A percentile compares a stretch with the other conserved stretches of the same genome.
Conservation (phyloP, 768 basidiomycete genomes). For the Suillus lakei region DNA sequence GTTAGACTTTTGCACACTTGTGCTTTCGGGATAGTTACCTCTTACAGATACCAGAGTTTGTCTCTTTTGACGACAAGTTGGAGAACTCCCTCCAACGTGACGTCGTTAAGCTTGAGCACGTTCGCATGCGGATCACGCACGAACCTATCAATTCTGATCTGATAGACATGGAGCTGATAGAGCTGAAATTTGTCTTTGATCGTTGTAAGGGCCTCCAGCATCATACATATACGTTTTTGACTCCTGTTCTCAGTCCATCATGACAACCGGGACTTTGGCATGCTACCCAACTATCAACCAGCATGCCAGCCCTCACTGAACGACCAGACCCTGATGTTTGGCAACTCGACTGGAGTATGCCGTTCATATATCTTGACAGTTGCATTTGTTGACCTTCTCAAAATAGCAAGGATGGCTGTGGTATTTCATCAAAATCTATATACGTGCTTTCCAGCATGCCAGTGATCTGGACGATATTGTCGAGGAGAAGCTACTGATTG, state of each 20-base stretch:
- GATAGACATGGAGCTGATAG: slow-evolving; percentile 83
- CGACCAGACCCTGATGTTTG: slow-evolving; percentile 71
- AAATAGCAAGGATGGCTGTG: slow-evolving; percentile 72
- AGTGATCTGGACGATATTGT: slow-evolving; percentile 82
- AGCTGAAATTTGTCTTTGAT: slow-evolving; percentile 83
- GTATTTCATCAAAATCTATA: slow-evolving; percentile 76
- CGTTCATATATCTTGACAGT: background rate
- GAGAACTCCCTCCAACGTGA: slow-evolving; percentile 88
- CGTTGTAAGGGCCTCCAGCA: slow-evolving; percentile 50
- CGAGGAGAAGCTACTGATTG: slow-evolving; percentile 81
- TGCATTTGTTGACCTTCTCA: background rate
- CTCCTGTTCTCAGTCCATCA: slow-evolving; percentile 59
- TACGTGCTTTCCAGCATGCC: slow-evolving; percentile 75
- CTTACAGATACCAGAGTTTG: slow-evolving; percentile 80
- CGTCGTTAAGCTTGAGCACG: slow-evolving; percentile 79
- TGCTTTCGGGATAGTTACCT: background rate
- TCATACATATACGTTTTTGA: slow-evolving; percentile 7
- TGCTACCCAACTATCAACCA: slow-evolving; percentile 83
- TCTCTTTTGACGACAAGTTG: slow-evolving; percentile 76
- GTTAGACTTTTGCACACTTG: slow-evolving; percentile 35
- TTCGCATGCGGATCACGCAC: slow-evolving; percentile 81
- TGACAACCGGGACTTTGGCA: slow-evolving; percentile 86
- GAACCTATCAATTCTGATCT: slow-evolving; percentile 73
- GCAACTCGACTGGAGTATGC: slow-evolving; percentile 65
- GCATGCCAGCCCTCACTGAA: slow-evolving; percentile 53